Evolutionary conservation across 805 yeast species (phyloP).

Genomic region (Lipomyces mesembrius): DNA sequence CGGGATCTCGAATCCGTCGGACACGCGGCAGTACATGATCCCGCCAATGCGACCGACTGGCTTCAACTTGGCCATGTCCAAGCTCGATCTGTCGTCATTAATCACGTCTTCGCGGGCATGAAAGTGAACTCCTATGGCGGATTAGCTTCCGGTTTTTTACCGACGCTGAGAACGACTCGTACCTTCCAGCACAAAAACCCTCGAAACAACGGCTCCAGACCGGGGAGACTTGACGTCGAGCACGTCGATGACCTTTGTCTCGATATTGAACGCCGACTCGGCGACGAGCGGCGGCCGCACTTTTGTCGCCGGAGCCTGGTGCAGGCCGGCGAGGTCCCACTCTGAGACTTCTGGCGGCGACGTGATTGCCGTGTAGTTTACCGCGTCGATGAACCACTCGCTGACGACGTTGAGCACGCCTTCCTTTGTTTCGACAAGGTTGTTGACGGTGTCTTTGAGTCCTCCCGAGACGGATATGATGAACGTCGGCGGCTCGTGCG

Average conservation of each 20-base stretch:
- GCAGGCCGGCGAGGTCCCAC: constrained; percentile 56
- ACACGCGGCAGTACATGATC: constrained; percentile 53
- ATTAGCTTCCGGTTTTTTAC: no score
- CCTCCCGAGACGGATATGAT: constrained; percentile 53
- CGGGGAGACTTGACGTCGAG: constrained; percentile 52
- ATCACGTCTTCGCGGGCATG: constrained; percentile 62
- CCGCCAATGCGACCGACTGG: constrained; percentile 64
- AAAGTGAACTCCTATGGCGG: constrained; percentile 50
- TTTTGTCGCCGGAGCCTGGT: constrained; percentile 50
- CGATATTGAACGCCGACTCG: constrained; percentile 64
- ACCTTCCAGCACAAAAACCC: constrained; percentile 55
- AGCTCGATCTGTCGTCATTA: constrained; percentile 47
- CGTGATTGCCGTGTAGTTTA: constrained; percentile 55
- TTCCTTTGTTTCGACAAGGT: constrained; percentile 58
- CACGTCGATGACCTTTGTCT: constrained; percentile 52
- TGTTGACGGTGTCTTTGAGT: constrained; percentile 57
- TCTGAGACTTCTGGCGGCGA: constrained; percentile 59
- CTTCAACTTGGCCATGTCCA: constrained; percentile 55
- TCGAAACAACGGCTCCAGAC: constrained; percentile 46
- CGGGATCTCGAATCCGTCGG: constrained; percentile 53
- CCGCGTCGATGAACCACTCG: constrained; percentile 70
- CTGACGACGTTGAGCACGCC: constrained; percentile 60
- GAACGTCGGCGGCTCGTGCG: constrained; percentile 64
- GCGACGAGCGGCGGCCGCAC: constrained; percentile 64
- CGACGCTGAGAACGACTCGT: no score